These are phyloP conservation scores for Plasmodium sp. DNA, from an alignment of 169 alveolate species.

Conservation along the genomic window DNA sequence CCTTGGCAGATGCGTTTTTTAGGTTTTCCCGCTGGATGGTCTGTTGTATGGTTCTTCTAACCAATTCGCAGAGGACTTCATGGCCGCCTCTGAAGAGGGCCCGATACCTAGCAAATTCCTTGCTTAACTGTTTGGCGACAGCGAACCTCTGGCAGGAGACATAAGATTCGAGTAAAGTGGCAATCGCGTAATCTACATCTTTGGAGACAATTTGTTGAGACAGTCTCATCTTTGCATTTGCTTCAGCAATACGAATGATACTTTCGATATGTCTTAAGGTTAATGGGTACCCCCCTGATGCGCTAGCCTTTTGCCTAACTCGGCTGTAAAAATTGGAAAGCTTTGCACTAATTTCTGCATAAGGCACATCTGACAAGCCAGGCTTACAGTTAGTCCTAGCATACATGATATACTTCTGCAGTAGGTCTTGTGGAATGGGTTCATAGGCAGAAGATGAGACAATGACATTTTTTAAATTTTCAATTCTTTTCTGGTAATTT, in stretches of 20 bases:
- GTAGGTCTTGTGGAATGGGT: conserved; percentile 93
- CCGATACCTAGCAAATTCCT: conserved; percentile 88
- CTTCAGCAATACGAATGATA: conserved; percentile 96
- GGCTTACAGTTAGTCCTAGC: conserved; percentile 95
- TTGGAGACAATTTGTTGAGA: conserved; percentile 94
- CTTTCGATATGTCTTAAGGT: conserved; percentile 98
- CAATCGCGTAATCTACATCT: conserved; percentile 98
- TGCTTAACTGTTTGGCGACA: conserved; percentile 92
- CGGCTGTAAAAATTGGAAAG: conserved; percentile 93
- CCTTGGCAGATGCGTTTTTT: conserved; percentile 75
- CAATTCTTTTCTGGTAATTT: conserved; percentile 83
- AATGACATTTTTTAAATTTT: conserved; percentile 79
- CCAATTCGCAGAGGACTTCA: conserved; percentile 85
- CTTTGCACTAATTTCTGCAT: conserved; percentile 84
- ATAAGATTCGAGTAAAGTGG: conserved; percentile 96
- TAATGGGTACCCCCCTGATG: conserved; percentile 97
- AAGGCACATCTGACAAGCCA: conserved; percentile 80
- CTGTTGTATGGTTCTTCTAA: conserved; percentile 82
- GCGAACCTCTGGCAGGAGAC: conserved; percentile 95
- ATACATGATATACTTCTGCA: conserved; percentile 96
- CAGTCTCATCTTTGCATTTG: conserved; percentile 96
- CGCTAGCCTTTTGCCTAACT: conserved; percentile 94
- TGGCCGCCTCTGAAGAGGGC: conserved; percentile 89
- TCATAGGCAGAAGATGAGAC: conserved; percentile 86
- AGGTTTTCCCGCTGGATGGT: conserved; percentile 77